Conservation (phyloP, 352 stramenopile genomes). For the Phytophthora pluvialis region DNA sequence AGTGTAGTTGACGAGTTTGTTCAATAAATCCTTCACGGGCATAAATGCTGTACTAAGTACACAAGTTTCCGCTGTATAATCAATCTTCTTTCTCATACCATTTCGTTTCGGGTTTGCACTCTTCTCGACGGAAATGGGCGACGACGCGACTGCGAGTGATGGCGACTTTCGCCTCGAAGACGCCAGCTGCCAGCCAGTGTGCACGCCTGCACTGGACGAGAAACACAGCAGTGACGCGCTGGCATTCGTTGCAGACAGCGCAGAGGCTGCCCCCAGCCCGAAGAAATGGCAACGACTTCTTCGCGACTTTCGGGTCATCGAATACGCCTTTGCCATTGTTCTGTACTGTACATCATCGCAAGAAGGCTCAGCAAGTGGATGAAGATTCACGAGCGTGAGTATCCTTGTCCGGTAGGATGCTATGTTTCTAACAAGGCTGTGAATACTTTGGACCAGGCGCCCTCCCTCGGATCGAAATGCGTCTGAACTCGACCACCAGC, state of each 20-base stretch:
- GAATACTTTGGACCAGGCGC: slow-evolving; percentile 30
- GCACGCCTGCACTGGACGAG: slow-evolving; percentile 13
- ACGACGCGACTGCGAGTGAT: slow-evolving; percentile 1
- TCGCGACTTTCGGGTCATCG: slow-evolving; percentile 31
- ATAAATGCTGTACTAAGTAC: background rate
- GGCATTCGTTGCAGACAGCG: slow-evolving; percentile 1
- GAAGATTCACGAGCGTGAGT: slow-evolving; percentile 31
- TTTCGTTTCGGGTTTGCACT: slow-evolving; percentile 19
- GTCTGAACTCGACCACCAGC: slow-evolving; percentile 42
- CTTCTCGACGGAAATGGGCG: slow-evolving; percentile 15
- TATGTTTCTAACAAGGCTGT: slow-evolving; percentile 1
- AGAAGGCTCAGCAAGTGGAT: slow-evolving; percentile 31
- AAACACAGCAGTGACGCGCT: slow-evolving; percentile 10
- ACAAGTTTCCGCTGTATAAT: slow-evolving; percentile 11
- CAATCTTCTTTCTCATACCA: background rate
- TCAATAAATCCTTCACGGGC: slow-evolving; percentile 1
- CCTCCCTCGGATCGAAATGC: slow-evolving; percentile 56
- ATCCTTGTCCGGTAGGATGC: background rate
- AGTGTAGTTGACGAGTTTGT: slow-evolving; percentile 18
- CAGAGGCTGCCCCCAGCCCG: background rate
- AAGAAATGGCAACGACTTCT: slow-evolving; percentile 30
- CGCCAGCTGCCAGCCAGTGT: slow-evolving; percentile 20
- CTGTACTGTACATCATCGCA: slow-evolving; percentile 40
- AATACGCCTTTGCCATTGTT: slow-evolving; percentile 35
- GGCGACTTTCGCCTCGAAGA: slow-evolving; percentile 12